phyloP scores from a whole-genome alignment of 2,329 filamentous ascomycete species.

The Trichoderma sp. region DNA sequence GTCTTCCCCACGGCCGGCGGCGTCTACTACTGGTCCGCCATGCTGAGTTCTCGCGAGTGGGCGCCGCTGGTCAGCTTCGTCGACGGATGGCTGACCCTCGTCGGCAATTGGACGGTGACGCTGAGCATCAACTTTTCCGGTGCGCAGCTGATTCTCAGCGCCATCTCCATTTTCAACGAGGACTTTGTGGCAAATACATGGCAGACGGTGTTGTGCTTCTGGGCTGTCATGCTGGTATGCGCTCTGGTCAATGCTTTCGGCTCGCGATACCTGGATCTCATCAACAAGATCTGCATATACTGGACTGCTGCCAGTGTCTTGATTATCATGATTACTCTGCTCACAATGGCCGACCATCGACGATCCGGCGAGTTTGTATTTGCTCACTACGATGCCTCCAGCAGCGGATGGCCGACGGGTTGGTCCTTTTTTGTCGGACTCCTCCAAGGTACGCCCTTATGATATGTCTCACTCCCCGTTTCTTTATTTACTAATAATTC shows the following conservation, averaged over 20 bases:
- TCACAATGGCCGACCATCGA: conserved; percentile 62
- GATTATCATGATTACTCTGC: conserved; percentile 66
- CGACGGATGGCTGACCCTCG: conserved; percentile 71
- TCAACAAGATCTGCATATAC: conserved; percentile 69
- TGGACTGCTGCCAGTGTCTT: conserved; percentile 69
- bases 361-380: conserved; percentile 66
- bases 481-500: not conserved
- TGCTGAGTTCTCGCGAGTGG: conserved; percentile 59
- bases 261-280: conserved; percentile 54
- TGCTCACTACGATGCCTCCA: conserved; percentile 63
- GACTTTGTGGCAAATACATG: conserved; percentile 58
- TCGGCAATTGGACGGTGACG: conserved; percentile 68
- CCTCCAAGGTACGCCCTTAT: conserved; percentile 41
- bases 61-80: conserved; percentile 65
- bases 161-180: conserved; percentile 63
- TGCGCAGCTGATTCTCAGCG: conserved; percentile 64
- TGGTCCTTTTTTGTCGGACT: conserved; percentile 57
- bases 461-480: not conserved
- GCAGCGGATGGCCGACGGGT: conserved; percentile 65
- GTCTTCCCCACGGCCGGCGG: conserved; percentile 61
- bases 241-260: conserved; percentile 67
- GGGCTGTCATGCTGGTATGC: conserved; percentile 60
- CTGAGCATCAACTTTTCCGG: conserved; percentile 70
- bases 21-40: conserved; percentile 72
- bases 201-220: conserved; percentile 75